phyloP scores from a whole-genome alignment of 2,329 filamentous ascomycete genomes.

The Scedosporium aurantiacum region DNA sequence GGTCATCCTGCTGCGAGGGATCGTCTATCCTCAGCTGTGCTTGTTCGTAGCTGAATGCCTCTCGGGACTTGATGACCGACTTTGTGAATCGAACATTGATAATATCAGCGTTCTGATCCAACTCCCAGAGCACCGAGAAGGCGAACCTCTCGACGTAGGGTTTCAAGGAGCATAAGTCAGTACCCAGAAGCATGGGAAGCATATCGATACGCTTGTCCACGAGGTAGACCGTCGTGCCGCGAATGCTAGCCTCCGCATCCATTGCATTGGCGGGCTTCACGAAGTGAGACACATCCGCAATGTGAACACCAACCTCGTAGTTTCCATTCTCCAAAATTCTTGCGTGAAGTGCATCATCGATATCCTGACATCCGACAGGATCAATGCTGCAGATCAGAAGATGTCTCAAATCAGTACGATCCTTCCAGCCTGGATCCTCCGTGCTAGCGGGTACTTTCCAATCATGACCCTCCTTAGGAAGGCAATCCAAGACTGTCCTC shows the following conservation, averaged over 20 bases:
- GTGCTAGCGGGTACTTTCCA: slow-evolving; percentile 80
- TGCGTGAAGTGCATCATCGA: slow-evolving; percentile 93
- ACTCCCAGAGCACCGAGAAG: slow-evolving; percentile 80
- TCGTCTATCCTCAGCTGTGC: slow-evolving; percentile 93
- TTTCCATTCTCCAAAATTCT: slow-evolving; percentile 80
- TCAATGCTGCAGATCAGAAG: slow-evolving; percentile 96
- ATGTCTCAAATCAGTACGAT: slow-evolving; percentile 70
- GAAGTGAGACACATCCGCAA: slow-evolving; percentile 98
- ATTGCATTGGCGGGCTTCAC: slow-evolving; percentile 95
- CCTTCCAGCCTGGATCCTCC: slow-evolving; percentile 78
- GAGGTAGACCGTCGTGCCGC: slow-evolving; percentile 92
- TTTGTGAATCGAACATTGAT: slow-evolving; percentile 85
- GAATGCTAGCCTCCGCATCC: slow-evolving; percentile 88
- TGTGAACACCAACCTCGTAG: slow-evolving; percentile 92
- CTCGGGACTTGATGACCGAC: slow-evolving; percentile 90
- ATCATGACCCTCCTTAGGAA: slow-evolving; percentile 81
- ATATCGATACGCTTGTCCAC: slow-evolving; percentile 99
- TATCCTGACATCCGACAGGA: slow-evolving; percentile 91
- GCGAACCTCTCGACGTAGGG: slow-evolving; percentile 93
- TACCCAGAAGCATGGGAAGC: slow-evolving; percentile 92
- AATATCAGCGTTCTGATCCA: slow-evolving; percentile 75
- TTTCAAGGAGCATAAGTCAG: slow-evolving; percentile 91
- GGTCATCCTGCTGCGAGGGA: slow-evolving; percentile 70
- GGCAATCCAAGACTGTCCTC: slow-evolving; percentile 86
- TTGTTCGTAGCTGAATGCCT: slow-evolving; percentile 96